Base-by-base conservation (phyloP, 208 protist genomes). In the Crithidia brevicula region DNA sequence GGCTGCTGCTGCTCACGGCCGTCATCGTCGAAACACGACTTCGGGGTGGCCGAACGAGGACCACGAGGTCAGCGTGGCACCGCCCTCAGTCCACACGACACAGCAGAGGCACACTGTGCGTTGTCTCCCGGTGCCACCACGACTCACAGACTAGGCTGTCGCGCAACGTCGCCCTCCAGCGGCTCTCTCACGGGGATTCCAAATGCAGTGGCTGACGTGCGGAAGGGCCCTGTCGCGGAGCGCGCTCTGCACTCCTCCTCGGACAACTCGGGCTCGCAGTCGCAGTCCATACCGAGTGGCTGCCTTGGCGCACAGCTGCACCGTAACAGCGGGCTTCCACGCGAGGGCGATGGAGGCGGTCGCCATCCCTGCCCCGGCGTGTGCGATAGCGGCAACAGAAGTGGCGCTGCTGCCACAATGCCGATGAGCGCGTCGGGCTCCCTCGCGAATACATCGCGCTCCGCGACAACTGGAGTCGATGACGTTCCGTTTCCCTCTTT, bases 1-100 rank as follows among this genome's bases (percentile, higher is more conserved):
- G 53, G 42, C 52, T n/a, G 7, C 6, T 60, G 52, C 64, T 59
- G 40, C 45, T 70, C 52, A 42, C 54, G 51, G 6, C 31, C 25
- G 2, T 25, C 25, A 3, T 57, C 64, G 20, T 34, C 28, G 43
- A 20, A 11, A 2, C 13, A 15, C 10, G 58, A 64, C 43, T 28
- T 18, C 4, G 30, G 31, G 23, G 18, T 25, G 3, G 18, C 40
- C 0, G 30, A 11, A 20, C 18, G 11, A 8, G 11, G 2, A 6
- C 53, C 33, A 13, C 53, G 22, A n/a, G 31, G 52, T 1, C 11
- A 30, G 18, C 53, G 36, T 9, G 13, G 36, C 23, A 31, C 42
- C 42, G 16, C 16, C 42, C 16, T 13, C 27, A 54, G 13, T 30
- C 27, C 8, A 13, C 13, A 11, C 51, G 16, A n/a, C 18, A 27